Conservation (phyloP, 768 basidiomycete species). For the Psilocybe subaeruginosa region DNA sequence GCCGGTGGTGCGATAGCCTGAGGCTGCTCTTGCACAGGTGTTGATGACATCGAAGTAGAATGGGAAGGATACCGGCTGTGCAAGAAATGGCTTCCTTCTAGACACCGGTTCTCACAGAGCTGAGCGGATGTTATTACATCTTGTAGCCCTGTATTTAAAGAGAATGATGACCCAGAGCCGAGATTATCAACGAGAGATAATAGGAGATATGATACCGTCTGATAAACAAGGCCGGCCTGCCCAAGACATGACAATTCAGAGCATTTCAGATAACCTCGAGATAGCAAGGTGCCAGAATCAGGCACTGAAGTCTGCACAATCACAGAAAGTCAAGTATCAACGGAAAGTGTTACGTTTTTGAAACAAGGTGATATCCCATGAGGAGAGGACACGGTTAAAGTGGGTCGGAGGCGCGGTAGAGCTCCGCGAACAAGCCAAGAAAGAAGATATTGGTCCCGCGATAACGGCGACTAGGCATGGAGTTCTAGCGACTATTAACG, state of each 20-base stretch:
- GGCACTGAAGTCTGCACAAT: background rate
- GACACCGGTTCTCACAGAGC: background rate
- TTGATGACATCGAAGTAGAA: conserved; percentile 19
- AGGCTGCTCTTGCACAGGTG: conserved; percentile 16
- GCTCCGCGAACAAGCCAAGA: background rate
- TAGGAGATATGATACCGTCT: background rate
- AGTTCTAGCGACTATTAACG: background rate
- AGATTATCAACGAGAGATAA: background rate
- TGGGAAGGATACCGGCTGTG: background rate
- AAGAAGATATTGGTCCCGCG: background rate
- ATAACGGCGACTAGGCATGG: background rate
- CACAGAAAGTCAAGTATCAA: background rate
- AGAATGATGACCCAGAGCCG: background rate
- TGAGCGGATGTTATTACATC: background rate
- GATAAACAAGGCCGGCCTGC: background rate
- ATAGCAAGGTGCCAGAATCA: background rate
- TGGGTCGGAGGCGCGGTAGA: background rate
- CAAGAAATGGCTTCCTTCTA: background rate
- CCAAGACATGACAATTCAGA: background rate
- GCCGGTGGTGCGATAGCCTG: conserved; percentile 6
- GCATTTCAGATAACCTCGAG: background rate
- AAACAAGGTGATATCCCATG: too few species aligned
- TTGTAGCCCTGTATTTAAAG: conserved; percentile 4
- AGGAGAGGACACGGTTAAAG: too few species aligned
- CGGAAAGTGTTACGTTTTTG: background rate